Base-by-base conservation (phyloP, 192 early-diverging fungal species). In the Coemansia sp. region DNA sequence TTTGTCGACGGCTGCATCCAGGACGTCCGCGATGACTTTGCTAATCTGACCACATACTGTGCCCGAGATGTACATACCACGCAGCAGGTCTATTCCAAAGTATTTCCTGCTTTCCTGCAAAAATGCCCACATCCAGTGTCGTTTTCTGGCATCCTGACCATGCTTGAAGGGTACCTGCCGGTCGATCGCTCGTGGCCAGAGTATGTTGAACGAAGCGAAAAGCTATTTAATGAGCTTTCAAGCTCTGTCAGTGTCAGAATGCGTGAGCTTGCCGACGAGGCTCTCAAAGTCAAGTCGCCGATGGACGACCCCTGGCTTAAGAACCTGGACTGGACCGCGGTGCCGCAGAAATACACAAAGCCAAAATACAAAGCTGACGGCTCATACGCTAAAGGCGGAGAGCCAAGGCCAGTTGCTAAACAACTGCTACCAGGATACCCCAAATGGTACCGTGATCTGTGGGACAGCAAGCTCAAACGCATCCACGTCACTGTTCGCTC, bases 111-210 rank as follows among this genome's bases (percentile, higher is more conserved):
- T 34, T 99, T 90, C 70, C 64, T 75, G 20, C 45, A 83, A 20
- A 93, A 93, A 49, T 97, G 95, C 65, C 97, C 97, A 16, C 96
- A 96, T 63, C 95, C 95, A 3, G 93, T 89, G 36, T 95, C 95
- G 31, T 94, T 99, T 82, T 89, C 90, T 3, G 97, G 97, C 0
- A 91, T 93, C 68, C 56, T 96, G 56, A 85, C 90, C 48, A 96
- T 99, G 93, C 88, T 91, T 5, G 89, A 86, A 36, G 88, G 87
- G 4, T 95, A 93, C 68, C 65, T 99, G 60, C 88, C 97, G 0
- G 91, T 91, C 12, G 86, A 89, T 32, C 74, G 85, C n/a, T 85
- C 84, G 30, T 99, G 96, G 97, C 74, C 86, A 6, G 74, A 85
- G 10, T 97, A 92, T 68, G 60, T 96, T 3, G 50, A 55, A 5